Evolutionary conservation across 345 rosid genomes (phyloP).

Genomic region (Rhodomyrtus tomentosa): DNA sequence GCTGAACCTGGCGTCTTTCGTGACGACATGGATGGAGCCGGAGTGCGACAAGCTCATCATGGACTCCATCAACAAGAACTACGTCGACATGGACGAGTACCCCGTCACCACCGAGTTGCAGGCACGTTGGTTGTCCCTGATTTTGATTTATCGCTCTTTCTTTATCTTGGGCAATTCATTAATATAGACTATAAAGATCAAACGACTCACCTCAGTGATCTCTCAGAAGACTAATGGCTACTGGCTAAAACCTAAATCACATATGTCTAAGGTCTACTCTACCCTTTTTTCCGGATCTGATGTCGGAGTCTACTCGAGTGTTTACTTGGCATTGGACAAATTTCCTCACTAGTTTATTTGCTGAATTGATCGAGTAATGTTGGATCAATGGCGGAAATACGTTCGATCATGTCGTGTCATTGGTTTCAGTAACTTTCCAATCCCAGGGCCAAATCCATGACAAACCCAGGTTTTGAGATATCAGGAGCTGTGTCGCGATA

Average conservation of each 20-base stretch:
- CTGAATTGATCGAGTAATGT: background rate
- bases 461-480: background rate
- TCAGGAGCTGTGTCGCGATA: background rate
- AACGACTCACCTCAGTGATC: background rate
- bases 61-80: conserved; percentile 86
- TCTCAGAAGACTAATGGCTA: background rate
- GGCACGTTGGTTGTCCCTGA: conserved; percentile 8
- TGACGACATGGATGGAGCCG: conserved; percentile 97
- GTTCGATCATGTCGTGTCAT: background rate
- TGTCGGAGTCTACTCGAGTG: background rate
- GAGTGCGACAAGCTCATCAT: conserved; percentile 90
- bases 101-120: conserved; percentile 94
- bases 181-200: background rate
- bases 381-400: background rate
- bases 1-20: conserved; percentile 83
- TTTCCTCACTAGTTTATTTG: background rate
- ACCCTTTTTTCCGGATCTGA: too few relatives aligned
- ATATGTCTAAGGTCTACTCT: background rate
- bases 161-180: background rate
- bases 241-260: background rate
- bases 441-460: background rate
- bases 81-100: conserved; percentile 94
- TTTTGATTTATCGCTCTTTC: background rate
- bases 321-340: background rate
- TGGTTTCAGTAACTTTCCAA: background rate